Evolutionary conservation across 768 basidiomycete genomes (phyloP).

Genomic region (Boletus sp.): DNA sequence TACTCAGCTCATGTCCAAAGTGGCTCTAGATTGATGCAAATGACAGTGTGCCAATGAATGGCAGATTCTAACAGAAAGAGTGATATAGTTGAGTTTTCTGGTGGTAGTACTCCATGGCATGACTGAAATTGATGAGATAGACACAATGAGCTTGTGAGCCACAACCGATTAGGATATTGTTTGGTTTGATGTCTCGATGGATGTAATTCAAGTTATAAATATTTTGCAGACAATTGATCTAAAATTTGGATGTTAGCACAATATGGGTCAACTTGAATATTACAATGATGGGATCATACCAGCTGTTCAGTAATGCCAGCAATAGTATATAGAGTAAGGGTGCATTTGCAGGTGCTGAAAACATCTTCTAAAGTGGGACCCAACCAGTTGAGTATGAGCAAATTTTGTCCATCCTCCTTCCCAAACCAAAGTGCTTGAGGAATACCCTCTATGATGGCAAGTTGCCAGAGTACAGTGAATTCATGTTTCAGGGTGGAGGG

Average conservation of each 20-base stretch:
- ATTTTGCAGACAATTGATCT: background rate
- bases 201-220: background rate
- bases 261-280: too few species aligned
- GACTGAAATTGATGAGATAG: background rate
- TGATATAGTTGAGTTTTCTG: background rate
- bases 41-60: background rate
- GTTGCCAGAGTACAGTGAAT: background rate
- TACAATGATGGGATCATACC: too few species aligned
- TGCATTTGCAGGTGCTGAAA: background rate
- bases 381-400: background rate
- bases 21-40: background rate
- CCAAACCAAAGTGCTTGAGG: background rate
- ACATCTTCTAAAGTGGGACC: background rate
- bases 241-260: background rate
- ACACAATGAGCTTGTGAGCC: background rate
- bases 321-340: too few species aligned
- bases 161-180: background rate
- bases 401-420: background rate
- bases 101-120: background rate
- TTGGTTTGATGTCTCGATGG: background rate
- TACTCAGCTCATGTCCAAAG: background rate
- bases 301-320: too few species aligned
- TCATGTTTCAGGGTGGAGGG: background rate
- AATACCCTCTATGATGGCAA: background rate
- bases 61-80: background rate